A percentile compares a stretch with the other conserved stretches of the same genome.
Conservation (phyloP, 2,329 filamentous ascomycete species). For the Aureobasidium sp. region DNA sequence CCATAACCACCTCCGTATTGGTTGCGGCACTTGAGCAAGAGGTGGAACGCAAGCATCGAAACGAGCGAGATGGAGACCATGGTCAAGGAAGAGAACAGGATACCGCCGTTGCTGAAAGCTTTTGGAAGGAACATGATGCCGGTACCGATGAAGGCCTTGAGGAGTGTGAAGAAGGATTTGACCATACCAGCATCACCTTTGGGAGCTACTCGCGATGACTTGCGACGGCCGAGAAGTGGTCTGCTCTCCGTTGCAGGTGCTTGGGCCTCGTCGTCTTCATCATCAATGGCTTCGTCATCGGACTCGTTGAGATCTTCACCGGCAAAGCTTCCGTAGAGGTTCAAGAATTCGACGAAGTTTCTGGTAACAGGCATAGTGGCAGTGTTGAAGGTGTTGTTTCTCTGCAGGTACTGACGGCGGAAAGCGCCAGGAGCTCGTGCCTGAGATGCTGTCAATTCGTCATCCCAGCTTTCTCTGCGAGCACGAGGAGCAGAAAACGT, state of each 20-base stretch:
- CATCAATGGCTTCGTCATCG: constrained; percentile 53
- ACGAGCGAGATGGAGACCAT: constrained; percentile 59
- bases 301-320: constrained; percentile 60
- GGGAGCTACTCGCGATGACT: constrained; percentile 41
- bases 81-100: constrained; percentile 65
- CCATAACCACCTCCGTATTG: constrained; percentile 65
- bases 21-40: constrained; percentile 61
- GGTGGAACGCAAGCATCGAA: constrained; percentile 64
- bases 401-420: constrained; percentile 45
- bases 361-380: constrained; percentile 52
- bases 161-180: constrained; percentile 70
- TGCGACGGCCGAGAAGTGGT: constrained; percentile 54
- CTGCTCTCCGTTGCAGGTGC: constrained; percentile 51
- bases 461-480: constrained; percentile 20
- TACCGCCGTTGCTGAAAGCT: constrained; percentile 70
- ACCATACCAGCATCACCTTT: constrained; percentile 59
- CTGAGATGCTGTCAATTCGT: constrained; percentile 36
- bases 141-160: constrained; percentile 74
- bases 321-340: constrained; percentile 69
- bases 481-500: constrained; percentile 54
- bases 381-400: constrained; percentile 32
- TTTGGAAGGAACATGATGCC: constrained; percentile 79
- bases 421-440: constrained; percentile 48
- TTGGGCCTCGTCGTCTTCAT: constrained; percentile 44
- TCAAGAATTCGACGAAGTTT: constrained; percentile 69